Conservation (phyloP, 306 rosid species). For the Lagenaria siceraria region DNA sequence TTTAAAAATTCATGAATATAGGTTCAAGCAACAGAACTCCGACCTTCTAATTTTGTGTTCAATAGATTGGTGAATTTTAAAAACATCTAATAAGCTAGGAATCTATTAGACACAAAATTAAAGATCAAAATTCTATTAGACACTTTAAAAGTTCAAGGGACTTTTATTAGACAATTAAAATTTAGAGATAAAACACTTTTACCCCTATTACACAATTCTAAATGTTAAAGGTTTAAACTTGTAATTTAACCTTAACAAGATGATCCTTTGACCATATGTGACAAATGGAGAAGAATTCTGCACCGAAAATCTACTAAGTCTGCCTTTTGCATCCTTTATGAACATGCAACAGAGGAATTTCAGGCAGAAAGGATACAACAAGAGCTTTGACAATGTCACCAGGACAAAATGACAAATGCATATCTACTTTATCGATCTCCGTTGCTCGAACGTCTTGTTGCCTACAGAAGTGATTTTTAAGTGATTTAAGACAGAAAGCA, state of each 20-base stretch:
- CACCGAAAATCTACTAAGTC: not conserved
- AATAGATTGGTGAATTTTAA: not conserved
- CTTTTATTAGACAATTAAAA: not conserved
- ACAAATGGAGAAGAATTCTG: not conserved
- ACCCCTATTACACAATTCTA: not conserved
- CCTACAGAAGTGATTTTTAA: conserved; percentile 18
- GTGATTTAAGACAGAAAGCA: not conserved
- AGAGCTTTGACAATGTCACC: conserved; percentile 76
- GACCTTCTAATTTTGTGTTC: not conserved
- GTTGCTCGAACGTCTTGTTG: conserved; percentile 94
- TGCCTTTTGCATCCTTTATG: not conserved
- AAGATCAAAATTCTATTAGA: not conserved
- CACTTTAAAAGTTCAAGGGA: not conserved
- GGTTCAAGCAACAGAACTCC: too few relatives aligned
- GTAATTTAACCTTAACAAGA: not conserved
- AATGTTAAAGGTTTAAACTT: not conserved
- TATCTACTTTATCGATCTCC: conserved; percentile 93
- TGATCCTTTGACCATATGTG: not conserved
- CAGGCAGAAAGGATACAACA: conserved; percentile 49
- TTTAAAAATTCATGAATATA: too few relatives aligned
- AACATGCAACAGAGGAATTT: not conserved
- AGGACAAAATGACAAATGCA: conserved; percentile 56
- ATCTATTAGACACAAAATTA: not conserved
- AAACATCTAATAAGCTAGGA: not conserved
- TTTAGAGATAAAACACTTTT: not conserved